Percentiles rank a stretch among this genome's conserved stretches.
Evolutionary conservation across 176 grass and related monocot genomes (phyloP).

Genomic region (Bothriochloa decipiens): DNA sequence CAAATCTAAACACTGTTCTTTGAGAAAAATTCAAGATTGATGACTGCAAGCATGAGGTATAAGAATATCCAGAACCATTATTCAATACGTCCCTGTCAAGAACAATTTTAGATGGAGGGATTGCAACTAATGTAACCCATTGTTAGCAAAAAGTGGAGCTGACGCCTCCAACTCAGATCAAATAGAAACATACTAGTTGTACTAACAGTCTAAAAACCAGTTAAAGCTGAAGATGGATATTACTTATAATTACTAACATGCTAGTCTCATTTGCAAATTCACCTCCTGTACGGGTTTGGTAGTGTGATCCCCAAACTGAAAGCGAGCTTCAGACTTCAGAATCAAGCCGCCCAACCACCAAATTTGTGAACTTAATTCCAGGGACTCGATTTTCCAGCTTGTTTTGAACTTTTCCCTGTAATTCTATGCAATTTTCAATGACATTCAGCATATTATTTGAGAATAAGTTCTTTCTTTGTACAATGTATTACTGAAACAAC

Average conservation of each 20-base stretch:
- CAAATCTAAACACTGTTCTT: background rate
- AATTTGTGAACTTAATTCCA: background rate
- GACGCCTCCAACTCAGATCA: background rate
- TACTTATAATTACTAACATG: background rate
- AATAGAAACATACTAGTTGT: background rate
- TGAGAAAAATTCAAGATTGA: background rate
- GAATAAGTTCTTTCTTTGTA: constrained; percentile 33
- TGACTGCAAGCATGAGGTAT: background rate
- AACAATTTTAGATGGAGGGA: constrained; percentile 5
- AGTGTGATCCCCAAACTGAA: background rate
- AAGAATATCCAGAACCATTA: constrained; percentile 23
- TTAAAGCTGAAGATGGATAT: background rate
- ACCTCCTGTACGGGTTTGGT: background rate
- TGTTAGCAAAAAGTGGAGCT: background rate
- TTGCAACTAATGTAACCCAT: background rate
- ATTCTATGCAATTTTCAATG: constrained; percentile 11
- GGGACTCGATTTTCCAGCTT: constrained; percentile 42
- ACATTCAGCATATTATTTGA: constrained; percentile 39
- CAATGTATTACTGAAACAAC: background rate
- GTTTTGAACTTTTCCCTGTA: constrained; percentile 31
- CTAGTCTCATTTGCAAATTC: background rate
- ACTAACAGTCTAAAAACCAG: background rate
- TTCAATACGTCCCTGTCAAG: background rate
- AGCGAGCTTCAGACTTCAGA: background rate
- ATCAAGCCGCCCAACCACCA: background rate